Evolutionary conservation across 75 land plant genomes (phyloP).

Genomic region (Pseudotsuga menziesii): DNA sequence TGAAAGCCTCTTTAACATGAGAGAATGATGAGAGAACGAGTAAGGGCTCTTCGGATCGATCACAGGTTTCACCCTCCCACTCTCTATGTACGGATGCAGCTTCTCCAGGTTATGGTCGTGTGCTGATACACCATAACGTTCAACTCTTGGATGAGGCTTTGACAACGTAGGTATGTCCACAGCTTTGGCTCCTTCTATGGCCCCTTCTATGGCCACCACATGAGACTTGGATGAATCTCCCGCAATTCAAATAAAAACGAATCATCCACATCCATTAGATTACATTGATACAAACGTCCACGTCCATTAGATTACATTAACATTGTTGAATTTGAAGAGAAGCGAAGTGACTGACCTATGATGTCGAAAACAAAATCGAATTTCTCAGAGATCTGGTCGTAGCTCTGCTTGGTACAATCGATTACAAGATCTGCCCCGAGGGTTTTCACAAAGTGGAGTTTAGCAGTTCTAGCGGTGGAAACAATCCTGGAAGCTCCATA

Average conservation of each 20-base stretch:
- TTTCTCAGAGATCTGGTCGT: constrained; percentile 37
- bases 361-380: constrained; percentile 50
- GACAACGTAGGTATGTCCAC: constrained; percentile 30
- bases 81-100: constrained; percentile 33
- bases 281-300: too few species aligned
- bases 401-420: constrained; percentile 40
- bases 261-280: neutral
- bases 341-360: constrained; percentile 29
- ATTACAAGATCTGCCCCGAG: constrained; percentile 49
- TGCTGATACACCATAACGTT: constrained; percentile 18
- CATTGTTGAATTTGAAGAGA: neutral
- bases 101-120: constrained; percentile 27
- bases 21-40: constrained; percentile 24
- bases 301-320: too few species aligned
- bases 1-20: constrained; percentile 35
- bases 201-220: constrained; percentile 45
- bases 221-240: constrained; percentile 33
- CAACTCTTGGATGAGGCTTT: constrained; percentile 28
- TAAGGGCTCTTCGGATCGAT: constrained; percentile 50
- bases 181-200: constrained; percentile 23
- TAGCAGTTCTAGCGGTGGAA: constrained; percentile 37
- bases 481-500: constrained; percentile 42
- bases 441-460: constrained; percentile 37
- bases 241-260: constrained; percentile 2
- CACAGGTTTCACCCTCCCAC: constrained; percentile 36